Evolutionary conservation across 345 rosid genomes (phyloP).

Genomic region (Cochlearia excelsa): DNA sequence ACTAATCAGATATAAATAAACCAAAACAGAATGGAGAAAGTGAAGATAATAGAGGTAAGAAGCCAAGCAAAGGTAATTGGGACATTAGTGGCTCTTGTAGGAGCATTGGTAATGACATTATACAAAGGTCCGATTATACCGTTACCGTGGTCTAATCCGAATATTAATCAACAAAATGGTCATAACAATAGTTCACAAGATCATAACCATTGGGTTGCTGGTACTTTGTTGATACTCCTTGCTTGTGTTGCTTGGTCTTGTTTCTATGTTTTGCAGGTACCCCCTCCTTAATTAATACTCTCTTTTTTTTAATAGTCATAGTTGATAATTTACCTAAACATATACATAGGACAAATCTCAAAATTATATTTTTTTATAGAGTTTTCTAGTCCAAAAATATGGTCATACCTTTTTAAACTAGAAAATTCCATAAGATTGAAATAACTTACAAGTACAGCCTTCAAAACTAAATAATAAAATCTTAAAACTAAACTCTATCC

Average conservation of each 20-base stretch:
- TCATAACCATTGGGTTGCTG: conserved; percentile 53
- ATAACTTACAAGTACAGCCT: no score
- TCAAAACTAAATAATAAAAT: no score
- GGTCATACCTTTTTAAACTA: no score
- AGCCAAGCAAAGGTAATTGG: conserved; percentile 65
- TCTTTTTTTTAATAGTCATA: not conserved
- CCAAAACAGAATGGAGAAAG: conserved; percentile 47
- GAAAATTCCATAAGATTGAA: no score
- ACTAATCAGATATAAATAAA: no score
- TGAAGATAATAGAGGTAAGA: conserved; percentile 43
- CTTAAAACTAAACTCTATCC: no score
- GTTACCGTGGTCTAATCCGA: conserved; percentile 36
- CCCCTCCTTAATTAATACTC: not conserved
- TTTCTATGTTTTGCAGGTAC: conserved; percentile 59
- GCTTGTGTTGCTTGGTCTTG: conserved; percentile 75
- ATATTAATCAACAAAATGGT: conserved; percentile 28
- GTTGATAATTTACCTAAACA: not conserved
- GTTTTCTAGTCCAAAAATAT: no score
- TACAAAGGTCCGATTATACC: conserved; percentile 65
- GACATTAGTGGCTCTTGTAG: conserved; percentile 56
- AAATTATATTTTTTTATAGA: no score
- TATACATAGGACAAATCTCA: not conserved
- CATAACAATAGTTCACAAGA: conserved; percentile 27
- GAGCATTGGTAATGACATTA: conserved; percentile 67
- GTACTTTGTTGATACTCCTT: conserved; percentile 59